A percentile compares a stretch with the other conserved stretches of the same genome.
phyloP scores from a whole-genome alignment of 2,329 filamentous ascomycete genomes.

The Fusarium fujikuroi region DNA sequence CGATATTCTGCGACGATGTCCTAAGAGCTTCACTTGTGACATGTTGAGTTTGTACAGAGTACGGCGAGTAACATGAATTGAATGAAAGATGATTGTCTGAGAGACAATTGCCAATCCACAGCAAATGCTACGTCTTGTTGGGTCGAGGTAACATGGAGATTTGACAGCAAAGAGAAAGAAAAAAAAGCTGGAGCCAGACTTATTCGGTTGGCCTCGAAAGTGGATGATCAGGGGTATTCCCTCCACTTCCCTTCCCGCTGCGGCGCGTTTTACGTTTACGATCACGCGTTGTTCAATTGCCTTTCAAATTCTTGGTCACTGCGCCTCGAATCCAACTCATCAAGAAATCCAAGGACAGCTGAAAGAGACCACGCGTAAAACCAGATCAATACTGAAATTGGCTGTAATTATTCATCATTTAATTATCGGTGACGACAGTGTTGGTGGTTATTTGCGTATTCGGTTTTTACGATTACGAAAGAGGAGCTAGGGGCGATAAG shows the following conservation, averaged over 20 bases:
- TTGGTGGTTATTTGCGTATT: constrained; percentile 23
- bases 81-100: background rate
- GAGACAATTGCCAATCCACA: background rate
- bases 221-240: constrained; percentile 30
- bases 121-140: background rate
- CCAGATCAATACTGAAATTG: constrained; percentile 9
- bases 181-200: background rate
- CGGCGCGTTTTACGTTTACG: constrained; percentile 24
- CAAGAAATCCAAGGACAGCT: constrained; percentile 5
- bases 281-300: background rate
- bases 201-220: constrained; percentile 29
- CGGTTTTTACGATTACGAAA: constrained; percentile 38
- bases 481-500: background rate
- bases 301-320: background rate
- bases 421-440: background rate
- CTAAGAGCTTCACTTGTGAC: background rate
- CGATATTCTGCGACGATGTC: background rate
- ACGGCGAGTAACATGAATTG: background rate
- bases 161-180: background rate
- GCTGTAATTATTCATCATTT: background rate
- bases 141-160: constrained; percentile 18
- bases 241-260: constrained; percentile 26
- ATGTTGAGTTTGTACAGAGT: background rate
- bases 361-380: constrained; percentile 1
- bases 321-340: background rate